These are phyloP conservation scores for Fusarium graminum DNA, from an alignment of 2,329 filamentous ascomycete species.

Conservation along the genomic window DNA sequence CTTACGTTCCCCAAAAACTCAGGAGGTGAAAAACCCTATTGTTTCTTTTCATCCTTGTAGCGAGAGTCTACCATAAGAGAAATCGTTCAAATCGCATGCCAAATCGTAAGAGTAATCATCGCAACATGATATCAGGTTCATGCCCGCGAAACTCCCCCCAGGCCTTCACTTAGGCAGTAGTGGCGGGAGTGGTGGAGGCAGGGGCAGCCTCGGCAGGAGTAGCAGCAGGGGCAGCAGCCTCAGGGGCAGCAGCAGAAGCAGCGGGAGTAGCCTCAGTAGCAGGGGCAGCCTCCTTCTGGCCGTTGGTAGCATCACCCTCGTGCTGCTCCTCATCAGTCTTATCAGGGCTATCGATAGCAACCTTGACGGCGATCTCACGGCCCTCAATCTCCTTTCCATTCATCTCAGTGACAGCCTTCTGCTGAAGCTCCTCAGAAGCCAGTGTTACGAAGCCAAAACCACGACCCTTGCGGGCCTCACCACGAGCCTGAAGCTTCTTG, in stretches of 20 bases:
- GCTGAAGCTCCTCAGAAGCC: constrained; percentile 92
- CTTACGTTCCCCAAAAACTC: constrained; percentile 46
- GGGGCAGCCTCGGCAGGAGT: constrained; percentile 48
- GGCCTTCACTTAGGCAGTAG: constrained; percentile 52
- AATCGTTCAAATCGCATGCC: constrained; percentile 57
- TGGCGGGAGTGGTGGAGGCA: constrained; percentile 40
- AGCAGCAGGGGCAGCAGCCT: constrained; percentile 45
- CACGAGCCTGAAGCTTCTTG: constrained; percentile 99
- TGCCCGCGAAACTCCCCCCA: constrained; percentile 46
- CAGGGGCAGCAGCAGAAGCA: constrained; percentile 41
- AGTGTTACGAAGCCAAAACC: constrained; percentile 99
- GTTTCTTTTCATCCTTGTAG: constrained; percentile 50
- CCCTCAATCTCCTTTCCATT: constrained; percentile 99
- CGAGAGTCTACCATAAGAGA: constrained; percentile 56
- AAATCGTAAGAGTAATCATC: constrained; percentile 56
- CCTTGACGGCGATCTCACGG: constrained; percentile 99
- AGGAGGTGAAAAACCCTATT: constrained; percentile 47
- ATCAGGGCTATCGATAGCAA: constrained; percentile 98
- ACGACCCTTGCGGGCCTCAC: constrained; percentile 98
- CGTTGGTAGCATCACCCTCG: constrained; percentile 60
- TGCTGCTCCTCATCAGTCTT: constrained; percentile 87
- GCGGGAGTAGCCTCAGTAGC: constrained; percentile 48
- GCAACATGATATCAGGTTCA: constrained; percentile 45
- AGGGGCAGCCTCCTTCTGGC: constrained; percentile 55
- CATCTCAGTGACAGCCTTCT: constrained; percentile 98